Percentiles rank a stretch among this genome's conserved stretches.
These are phyloP conservation scores for Lodderomyces jiufengensis DNA, from an alignment of 1,139 yeast species.

Conservation along the genomic window DNA sequence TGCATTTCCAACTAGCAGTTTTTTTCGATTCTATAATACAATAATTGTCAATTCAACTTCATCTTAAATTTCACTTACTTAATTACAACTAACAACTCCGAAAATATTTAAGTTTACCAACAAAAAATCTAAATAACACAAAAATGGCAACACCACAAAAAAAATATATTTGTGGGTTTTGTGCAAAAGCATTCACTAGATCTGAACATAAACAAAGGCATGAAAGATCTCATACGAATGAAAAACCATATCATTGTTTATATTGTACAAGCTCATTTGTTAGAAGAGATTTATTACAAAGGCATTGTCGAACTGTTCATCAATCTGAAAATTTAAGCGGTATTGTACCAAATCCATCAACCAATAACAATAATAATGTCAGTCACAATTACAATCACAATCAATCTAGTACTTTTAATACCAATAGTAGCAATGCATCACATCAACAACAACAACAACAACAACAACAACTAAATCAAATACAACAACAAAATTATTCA, in stretches of 20 bases:
- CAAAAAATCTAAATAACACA: too few relatives aligned
- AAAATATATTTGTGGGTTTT: conserved; percentile 73
- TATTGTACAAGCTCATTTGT: conserved; percentile 73
- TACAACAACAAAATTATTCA: neutral
- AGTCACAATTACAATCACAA: too few relatives aligned
- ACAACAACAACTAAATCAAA: neutral
- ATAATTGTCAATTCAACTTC: too few relatives aligned
- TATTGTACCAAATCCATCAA: conserved; percentile 3
- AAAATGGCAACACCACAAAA: conserved; percentile 43
- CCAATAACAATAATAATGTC: neutral
- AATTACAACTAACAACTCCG: too few relatives aligned
- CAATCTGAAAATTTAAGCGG: conserved; percentile 20
- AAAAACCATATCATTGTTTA: conserved; percentile 74
- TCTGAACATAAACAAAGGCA: conserved; percentile 82
- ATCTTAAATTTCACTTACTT: too few relatives aligned
- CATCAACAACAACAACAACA: neutral
- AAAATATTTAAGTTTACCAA: too few relatives aligned
- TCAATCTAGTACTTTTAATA: too few relatives aligned
- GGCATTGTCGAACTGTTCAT: conserved; percentile 80
- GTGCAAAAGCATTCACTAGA: conserved; percentile 77
- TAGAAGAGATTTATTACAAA: conserved; percentile 66
- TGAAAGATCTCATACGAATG: conserved; percentile 80
- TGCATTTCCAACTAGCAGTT: too few relatives aligned
- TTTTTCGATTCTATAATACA: too few relatives aligned
- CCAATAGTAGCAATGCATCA: neutral